Conservation (phyloP, 257 asterid genomes). For the Osmanthus fragrans region DNA sequence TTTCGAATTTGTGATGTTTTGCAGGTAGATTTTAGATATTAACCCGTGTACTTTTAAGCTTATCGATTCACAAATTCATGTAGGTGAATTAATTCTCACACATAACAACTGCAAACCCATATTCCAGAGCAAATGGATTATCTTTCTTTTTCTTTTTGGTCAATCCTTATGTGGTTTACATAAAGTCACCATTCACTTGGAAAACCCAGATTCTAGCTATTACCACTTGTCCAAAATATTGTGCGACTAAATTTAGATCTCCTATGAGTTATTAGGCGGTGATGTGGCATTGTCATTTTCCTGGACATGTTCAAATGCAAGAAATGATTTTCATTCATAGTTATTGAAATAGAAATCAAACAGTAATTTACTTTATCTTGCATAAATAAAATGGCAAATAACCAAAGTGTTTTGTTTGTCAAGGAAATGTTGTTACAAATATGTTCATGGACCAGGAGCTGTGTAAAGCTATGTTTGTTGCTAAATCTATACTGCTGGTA, state of each 20-base stretch:
- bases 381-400: background rate
- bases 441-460: background rate
- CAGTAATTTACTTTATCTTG: background rate
- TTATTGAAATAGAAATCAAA: background rate
- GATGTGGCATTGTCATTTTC: background rate
- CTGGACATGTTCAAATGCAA: background rate
- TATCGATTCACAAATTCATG: background rate
- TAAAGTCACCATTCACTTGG: background rate
- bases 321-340: background rate
- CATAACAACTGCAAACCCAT: background rate
- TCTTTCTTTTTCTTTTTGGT: too few species aligned
- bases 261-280: background rate
- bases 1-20: background rate
- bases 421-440: background rate
- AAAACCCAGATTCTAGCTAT: background rate
- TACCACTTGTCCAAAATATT: background rate
- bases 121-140: background rate
- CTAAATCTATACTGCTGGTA: background rate
- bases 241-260: background rate
- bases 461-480: background rate
- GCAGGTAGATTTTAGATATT: background rate
- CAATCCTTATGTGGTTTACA: background rate
- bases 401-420: background rate
- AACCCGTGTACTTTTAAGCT: background rate
- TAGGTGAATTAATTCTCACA: background rate